Evolutionary conservation across 2,329 filamentous ascomycete species (phyloP).

Genomic region (Fusarium pseudonygamai): DNA sequence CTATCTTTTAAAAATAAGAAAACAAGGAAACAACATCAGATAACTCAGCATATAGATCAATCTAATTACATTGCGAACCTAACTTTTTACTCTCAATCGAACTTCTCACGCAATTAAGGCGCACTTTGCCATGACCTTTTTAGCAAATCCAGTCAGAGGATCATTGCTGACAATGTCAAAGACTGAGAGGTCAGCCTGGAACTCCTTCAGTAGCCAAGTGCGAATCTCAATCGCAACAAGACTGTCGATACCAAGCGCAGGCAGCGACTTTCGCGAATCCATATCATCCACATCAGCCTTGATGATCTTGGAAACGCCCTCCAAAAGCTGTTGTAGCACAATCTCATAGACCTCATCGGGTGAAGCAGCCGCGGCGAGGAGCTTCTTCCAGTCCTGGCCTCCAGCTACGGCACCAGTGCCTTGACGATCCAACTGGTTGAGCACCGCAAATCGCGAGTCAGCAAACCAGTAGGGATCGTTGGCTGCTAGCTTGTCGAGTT

Average conservation of each 20-base stretch:
- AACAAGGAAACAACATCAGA: no score
- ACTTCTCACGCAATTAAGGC: neutral
- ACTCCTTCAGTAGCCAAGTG: neutral
- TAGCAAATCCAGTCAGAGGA: neutral
- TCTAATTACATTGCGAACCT: accelerated
- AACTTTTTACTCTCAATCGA: accelerated
- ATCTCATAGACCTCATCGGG: neutral
- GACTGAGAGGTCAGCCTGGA: neutral
- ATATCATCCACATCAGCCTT: neutral
- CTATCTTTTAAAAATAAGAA: neutral
- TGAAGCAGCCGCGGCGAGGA: neutral
- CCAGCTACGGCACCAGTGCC: neutral
- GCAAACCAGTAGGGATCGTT: neutral
- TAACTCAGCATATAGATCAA: no score
- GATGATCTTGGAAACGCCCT: neutral
- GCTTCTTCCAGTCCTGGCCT: neutral
- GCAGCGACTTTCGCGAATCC: neutral
- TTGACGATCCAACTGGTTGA: neutral
- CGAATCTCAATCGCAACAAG: neutral
- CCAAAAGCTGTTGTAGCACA: neutral
- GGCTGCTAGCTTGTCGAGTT: neutral
- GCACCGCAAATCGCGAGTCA: neutral
- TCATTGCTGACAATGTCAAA: neutral
- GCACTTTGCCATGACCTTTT: neutral
- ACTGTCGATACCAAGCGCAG: neutral